Evolutionary conservation across 768 basidiomycete genomes (phyloP).

Genomic region (Mycena floridula): DNA sequence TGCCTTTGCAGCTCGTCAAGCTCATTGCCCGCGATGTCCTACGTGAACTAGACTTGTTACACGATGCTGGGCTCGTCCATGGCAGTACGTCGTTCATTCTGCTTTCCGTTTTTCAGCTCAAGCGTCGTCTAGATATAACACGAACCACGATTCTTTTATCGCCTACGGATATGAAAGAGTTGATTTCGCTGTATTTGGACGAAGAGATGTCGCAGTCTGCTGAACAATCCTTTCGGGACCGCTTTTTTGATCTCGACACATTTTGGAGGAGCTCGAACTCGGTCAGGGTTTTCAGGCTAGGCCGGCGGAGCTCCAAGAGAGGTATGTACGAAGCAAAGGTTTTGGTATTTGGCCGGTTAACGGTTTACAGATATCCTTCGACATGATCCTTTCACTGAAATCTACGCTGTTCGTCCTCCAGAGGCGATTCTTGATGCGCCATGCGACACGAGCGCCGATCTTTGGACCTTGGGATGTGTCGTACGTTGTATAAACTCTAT

Average conservation of each 20-base stretch:
- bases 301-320: no score
- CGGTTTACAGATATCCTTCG: no score
- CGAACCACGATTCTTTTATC: conserved; percentile 13
- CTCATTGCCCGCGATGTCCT: conserved; percentile 21
- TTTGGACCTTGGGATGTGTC: conserved; percentile 20
- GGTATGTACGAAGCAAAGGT: no score
- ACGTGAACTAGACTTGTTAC: conserved; percentile 11
- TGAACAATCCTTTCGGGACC: no score
- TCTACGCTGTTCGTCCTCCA: conserved; percentile 11
- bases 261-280: no score
- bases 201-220: conserved; percentile 6
- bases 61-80: conserved; percentile 12
- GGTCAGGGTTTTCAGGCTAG: no score
- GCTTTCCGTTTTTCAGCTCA: not conserved
- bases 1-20: conserved; percentile 20
- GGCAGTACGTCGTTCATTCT: conserved; percentile 9
- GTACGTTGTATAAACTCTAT: conserved; percentile 7
- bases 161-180: conserved; percentile 9
- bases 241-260: no score
- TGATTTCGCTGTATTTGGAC: conserved; percentile 12
- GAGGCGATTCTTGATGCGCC: conserved; percentile 16
- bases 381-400: no score
- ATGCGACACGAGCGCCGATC: conserved; percentile 8
- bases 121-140: conserved; percentile 12
- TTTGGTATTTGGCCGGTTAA: no score